Evolutionary conservation across 495 filamentous ascomycete genomes (phyloP).

Genomic region (Penicillium cosmopolitanum): DNA sequence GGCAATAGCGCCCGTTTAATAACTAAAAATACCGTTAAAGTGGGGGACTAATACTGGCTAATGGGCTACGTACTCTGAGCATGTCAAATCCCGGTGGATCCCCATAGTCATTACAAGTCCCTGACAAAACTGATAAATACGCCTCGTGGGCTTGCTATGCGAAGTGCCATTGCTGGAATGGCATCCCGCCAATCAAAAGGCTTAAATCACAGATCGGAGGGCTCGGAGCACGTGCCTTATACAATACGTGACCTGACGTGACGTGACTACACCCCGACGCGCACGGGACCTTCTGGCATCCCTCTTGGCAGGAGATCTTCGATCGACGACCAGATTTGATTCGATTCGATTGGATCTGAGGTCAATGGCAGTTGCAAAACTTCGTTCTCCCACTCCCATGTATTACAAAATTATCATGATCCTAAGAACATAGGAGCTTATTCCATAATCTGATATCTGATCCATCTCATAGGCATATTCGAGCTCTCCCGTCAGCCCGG

Average conservation of each 20-base stretch:
- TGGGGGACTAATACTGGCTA: too few species aligned
- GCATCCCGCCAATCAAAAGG: conserved; percentile 30
- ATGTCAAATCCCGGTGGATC: not conserved
- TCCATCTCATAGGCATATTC: not conserved
- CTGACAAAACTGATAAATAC: conserved; percentile 18
- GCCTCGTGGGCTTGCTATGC: not conserved
- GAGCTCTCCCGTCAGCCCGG: not conserved
- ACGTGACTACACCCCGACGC: too few species aligned
- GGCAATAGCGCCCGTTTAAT: not conserved
- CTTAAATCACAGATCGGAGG: not conserved
- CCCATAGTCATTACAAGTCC: not conserved
- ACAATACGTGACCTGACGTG: conserved; percentile 16
- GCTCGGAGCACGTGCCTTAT: conserved; percentile 13
- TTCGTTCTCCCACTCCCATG: too few species aligned
- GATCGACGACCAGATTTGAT: not conserved
- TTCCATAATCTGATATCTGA: not conserved
- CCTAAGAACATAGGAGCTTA: too few species aligned
- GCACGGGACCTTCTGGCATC: conserved; percentile 8
- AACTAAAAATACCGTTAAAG: not conserved
- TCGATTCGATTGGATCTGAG: not conserved
- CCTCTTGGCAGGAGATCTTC: conserved; percentile 2
- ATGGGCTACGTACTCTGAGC: too few species aligned
- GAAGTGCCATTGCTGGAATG: conserved; percentile 25
- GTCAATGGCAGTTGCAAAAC: too few species aligned
- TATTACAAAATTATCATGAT: too few species aligned